Evolutionary conservation across 2,329 filamentous ascomycete species (phyloP), one percentile per base, ranked within the genome.

Genomic region (Hortaea werneckii): DNA sequence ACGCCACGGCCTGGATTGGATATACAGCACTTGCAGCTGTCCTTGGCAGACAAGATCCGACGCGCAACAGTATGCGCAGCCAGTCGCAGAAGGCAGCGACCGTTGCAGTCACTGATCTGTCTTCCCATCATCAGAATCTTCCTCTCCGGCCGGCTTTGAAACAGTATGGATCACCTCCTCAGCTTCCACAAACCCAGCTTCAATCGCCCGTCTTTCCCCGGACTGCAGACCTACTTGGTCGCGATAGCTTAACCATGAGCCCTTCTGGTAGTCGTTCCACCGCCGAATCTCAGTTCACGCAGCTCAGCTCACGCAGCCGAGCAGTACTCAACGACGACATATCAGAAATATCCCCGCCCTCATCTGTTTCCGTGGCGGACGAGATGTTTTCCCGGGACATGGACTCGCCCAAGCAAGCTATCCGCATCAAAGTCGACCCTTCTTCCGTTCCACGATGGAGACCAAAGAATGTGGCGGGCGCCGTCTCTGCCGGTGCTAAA

Each of bases 1-100:
- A 37, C 11, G 29, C 30, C 11, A 13, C 28, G 8, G 10, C 43
- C 6, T 29, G 29, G 11, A 45, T 45, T 30, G 82, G 82, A 38
- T 85, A 82, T 57, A 80, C 79, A 1, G 79, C 79, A 4, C 70
- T 85, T 6, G 76, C 78, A 1, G 80, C 80, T 7, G 80, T 80
- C 3, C 70, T 85, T 8, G 77, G 82, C 39, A 69, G 73, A 45
- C 64, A 78, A 50, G 63, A 57, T 48, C 48, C 48, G 38, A 64
- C 52, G 47, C 50, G 55, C 63, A 51, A 26, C 35, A 37, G 27
- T 34, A 12, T 29, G 12, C 32, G 32, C 8, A 35, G 32, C 32
- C 32, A 9, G 32, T 9, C n/a, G 9, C 32, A 9, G n/a, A 35
- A 35, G n/a, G 8, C 32, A 9, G 32, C 32, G 32, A n/a, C 8